These are phyloP conservation scores for Salix brachista DNA, from an alignment of 345 rosid genomes.

Conservation along the genomic window DNA sequence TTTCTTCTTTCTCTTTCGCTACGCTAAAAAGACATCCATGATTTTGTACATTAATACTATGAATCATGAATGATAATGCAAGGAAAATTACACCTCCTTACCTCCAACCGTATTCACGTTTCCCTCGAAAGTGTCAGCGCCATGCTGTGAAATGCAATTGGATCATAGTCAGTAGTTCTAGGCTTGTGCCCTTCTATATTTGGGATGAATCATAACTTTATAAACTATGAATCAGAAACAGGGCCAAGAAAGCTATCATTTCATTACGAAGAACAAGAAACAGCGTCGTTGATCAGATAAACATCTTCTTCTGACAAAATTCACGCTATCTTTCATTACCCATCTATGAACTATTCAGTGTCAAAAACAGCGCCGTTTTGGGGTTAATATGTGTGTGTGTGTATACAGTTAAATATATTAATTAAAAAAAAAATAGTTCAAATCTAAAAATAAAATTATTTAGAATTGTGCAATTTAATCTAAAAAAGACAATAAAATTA, in stretches of 20 bases:
- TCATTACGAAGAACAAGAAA: neutral
- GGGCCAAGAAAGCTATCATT: neutral
- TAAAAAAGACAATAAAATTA: too few species aligned
- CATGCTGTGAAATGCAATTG: neutral
- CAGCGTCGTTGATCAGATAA: constrained; percentile 6
- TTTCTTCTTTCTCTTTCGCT: constrained; percentile 1
- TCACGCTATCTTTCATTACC: constrained; percentile 21
- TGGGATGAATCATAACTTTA: too few species aligned
- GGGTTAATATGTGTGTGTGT: too few species aligned
- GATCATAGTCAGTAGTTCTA: neutral
- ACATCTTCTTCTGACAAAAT: neutral
- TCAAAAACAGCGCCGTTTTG: too few species aligned
- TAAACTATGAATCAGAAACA: neutral
- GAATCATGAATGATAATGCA: constrained; percentile 14
- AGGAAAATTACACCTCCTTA: neutral
- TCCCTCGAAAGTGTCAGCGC: neutral
- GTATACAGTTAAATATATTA: too few species aligned
- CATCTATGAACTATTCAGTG: constrained; percentile 4
- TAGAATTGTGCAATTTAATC: too few species aligned
- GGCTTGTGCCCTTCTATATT: too few species aligned
- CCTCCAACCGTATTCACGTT: neutral
- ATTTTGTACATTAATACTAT: constrained; percentile 29
- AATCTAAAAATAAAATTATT: too few species aligned
- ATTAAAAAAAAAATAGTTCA: too few species aligned
- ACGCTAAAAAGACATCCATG: neutral